phyloP scores from a whole-genome alignment of 257 asterid genomes.

The Ophiorrhiza pumila region DNA sequence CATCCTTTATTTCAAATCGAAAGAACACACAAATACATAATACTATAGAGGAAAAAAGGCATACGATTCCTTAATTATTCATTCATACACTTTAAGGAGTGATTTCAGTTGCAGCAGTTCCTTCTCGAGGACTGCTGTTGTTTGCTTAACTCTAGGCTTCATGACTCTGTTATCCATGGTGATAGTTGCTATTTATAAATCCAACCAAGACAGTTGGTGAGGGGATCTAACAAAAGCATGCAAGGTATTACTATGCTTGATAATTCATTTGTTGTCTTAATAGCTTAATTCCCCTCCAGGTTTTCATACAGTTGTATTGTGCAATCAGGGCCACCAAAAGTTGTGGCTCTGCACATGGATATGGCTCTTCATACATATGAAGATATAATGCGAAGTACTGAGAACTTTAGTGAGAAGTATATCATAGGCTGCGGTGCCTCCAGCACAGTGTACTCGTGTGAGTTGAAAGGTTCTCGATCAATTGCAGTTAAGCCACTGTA shows the following conservation, averaged over 20 bases:
- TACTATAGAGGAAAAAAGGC: too few species aligned
- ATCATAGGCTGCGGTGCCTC: constrained; percentile 94
- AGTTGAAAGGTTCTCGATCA: constrained; percentile 77
- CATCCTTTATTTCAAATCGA: too few species aligned
- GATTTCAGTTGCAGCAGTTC: constrained; percentile 66
- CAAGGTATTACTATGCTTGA: constrained; percentile 36
- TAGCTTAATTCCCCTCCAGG: not conserved
- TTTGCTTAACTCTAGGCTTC: constrained; percentile 64
- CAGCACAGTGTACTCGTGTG: constrained; percentile 85
- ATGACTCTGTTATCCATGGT: constrained; percentile 63
- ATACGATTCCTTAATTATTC: too few species aligned
- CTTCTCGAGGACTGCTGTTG: constrained; percentile 64
- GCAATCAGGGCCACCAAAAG: constrained; percentile 56
- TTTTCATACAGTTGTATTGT: constrained; percentile 2
- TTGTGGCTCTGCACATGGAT: constrained; percentile 90
- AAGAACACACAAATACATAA: too few species aligned
- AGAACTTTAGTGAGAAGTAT: constrained; percentile 79
- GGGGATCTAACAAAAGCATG: constrained; percentile 43
- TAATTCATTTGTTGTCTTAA: not conserved
- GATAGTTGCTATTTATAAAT: constrained; percentile 70
- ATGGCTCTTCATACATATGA: constrained; percentile 92
- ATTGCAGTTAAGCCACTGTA: constrained; percentile 95
- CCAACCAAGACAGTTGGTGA: constrained; percentile 47
- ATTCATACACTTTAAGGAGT: too few species aligned
- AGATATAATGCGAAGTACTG: constrained; percentile 88